These are phyloP conservation scores for Lepraria neglecta DNA, from an alignment of 495 filamentous ascomycete genomes.

Conservation along the genomic window DNA sequence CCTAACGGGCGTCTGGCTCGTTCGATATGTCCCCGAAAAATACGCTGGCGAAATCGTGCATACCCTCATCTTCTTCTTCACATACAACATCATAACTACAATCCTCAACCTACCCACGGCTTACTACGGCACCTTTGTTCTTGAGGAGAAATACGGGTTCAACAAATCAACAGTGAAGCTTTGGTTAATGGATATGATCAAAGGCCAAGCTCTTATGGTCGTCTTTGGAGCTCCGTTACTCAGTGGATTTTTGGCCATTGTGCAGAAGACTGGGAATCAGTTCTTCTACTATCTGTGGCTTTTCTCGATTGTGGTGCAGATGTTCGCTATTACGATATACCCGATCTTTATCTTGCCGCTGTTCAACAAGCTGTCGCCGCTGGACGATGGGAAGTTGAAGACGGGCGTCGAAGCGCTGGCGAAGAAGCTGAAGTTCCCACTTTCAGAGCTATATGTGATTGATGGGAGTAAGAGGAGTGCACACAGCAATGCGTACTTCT, in stretches of 20 bases:
- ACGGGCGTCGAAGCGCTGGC: slow-evolving; percentile 81
- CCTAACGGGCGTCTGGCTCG: slow-evolving; percentile 65
- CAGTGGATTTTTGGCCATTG: slow-evolving; percentile 80
- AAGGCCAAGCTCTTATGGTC: slow-evolving; percentile 75
- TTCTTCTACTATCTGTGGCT: slow-evolving; percentile 99
- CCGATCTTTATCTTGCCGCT: slow-evolving; percentile 88
- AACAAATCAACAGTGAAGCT: slow-evolving; percentile 92
- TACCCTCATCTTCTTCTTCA: slow-evolving; percentile 84
- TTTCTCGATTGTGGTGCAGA: slow-evolving; percentile 78
- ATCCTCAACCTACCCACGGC: slow-evolving; percentile 69
- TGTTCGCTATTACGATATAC: slow-evolving; percentile 93
- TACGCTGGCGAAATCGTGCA: slow-evolving; percentile 92
- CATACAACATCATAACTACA: slow-evolving; percentile 74
- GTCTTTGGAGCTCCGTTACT: slow-evolving; percentile 79
- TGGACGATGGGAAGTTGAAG: slow-evolving; percentile 81
- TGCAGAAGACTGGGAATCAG: slow-evolving; percentile 80
- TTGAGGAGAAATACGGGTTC: slow-evolving; percentile 97
- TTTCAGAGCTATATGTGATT: slow-evolving; percentile 87
- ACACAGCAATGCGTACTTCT: slow-evolving; percentile 98
- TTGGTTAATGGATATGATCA: slow-evolving; percentile 87
- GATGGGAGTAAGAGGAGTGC: slow-evolving; percentile 96
- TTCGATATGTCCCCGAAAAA: slow-evolving; percentile 62
- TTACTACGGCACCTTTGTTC: slow-evolving; percentile 88
- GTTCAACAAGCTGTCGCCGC: slow-evolving; percentile 96
- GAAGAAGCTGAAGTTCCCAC: slow-evolving; percentile 77